Percentiles rank a stretch among this genome's conserved stretches.
Evolutionary conservation across 2,329 filamentous ascomycete genomes (phyloP).

Genomic region (Xylaria sp.): DNA sequence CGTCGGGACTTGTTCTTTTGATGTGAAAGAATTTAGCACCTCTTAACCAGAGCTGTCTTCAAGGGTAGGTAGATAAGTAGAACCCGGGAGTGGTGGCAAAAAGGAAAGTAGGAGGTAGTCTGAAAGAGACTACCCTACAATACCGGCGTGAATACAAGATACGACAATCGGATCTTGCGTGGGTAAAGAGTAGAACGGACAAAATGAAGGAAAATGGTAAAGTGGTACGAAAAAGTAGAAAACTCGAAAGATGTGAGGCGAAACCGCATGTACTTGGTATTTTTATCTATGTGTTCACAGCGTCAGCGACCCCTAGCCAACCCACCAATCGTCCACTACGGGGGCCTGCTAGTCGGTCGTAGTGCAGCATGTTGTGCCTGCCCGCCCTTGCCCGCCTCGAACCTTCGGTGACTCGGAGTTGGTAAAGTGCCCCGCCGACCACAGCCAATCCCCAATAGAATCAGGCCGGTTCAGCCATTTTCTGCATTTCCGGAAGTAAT

Average conservation of each 20-base stretch:
- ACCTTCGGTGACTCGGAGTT: constrained; percentile 31
- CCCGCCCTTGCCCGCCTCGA: constrained; percentile 6
- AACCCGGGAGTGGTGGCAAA: background rate
- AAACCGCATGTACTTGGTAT: constrained; percentile 16
- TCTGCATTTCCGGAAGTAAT: constrained; percentile 18
- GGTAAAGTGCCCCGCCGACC: constrained; percentile 13
- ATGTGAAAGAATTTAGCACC: constrained; percentile 2
- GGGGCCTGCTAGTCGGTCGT: constrained; percentile 7
- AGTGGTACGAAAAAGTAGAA: background rate
- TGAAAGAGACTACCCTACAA: constrained; percentile 18
- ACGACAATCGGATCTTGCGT: constrained; percentile 6
- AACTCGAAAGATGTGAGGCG: constrained; percentile 19
- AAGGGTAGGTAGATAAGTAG: background rate
- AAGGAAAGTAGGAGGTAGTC: background rate
- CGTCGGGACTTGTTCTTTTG: background rate
- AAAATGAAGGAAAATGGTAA: background rate
- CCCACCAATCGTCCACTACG: constrained; percentile 10
- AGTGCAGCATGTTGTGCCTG: constrained; percentile 23
- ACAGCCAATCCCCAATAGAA: constrained; percentile 29
- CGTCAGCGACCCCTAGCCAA: constrained; percentile 1
- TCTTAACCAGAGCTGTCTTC: background rate
- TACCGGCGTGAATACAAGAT: background rate
- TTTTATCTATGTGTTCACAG: constrained; percentile 29
- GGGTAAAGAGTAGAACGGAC: background rate
- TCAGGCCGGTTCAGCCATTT: constrained; percentile 20